Evolutionary conservation across 2,329 filamentous ascomycete species (phyloP).

Genomic region (Fusarium armeniacum): DNA sequence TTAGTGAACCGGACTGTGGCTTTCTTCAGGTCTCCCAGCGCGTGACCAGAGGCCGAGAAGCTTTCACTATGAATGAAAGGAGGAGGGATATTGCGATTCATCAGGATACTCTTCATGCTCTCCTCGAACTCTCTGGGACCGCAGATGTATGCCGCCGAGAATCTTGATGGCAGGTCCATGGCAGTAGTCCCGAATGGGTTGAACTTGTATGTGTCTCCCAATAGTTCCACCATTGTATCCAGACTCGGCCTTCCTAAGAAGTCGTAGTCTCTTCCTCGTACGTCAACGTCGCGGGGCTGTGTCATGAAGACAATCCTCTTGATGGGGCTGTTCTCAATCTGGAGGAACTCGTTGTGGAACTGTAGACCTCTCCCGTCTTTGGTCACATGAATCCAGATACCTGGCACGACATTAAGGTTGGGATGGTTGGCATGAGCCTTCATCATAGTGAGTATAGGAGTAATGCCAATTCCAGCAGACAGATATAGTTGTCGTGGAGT

Average conservation of each 20-base stretch:
- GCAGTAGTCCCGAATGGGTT: background rate
- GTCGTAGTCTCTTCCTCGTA: background rate
- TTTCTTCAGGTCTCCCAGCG: background rate
- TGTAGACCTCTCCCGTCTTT: background rate
- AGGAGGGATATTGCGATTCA: background rate
- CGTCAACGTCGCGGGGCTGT: background rate
- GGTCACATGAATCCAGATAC: slow-evolving; percentile 13
- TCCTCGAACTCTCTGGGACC: slow-evolving; percentile 2
- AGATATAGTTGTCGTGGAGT: slow-evolving; percentile 10
- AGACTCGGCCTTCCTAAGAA: background rate
- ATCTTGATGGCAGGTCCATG: background rate
- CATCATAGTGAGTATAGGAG: slow-evolving; percentile 14
- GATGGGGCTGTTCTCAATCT: background rate
- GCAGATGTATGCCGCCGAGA: slow-evolving; percentile 1
- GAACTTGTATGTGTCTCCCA: background rate
- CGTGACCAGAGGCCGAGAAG: slow-evolving; percentile 2
- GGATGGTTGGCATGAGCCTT: slow-evolving; percentile 13
- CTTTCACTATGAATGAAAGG: slow-evolving; percentile 13
- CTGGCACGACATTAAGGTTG: background rate
- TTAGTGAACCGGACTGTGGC: slow-evolving; percentile 13
- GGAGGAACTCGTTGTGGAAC: slow-evolving; percentile 4
- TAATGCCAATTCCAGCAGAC: slow-evolving; percentile 10
- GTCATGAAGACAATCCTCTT: slow-evolving; percentile 12
- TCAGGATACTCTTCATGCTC: background rate
- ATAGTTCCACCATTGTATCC: background rate